A percentile compares a stretch with the other conserved stretches of the same genome.
Conservation (phyloP, 202 grass and related monocot species). For the Hordeum pubiflorum region DNA sequence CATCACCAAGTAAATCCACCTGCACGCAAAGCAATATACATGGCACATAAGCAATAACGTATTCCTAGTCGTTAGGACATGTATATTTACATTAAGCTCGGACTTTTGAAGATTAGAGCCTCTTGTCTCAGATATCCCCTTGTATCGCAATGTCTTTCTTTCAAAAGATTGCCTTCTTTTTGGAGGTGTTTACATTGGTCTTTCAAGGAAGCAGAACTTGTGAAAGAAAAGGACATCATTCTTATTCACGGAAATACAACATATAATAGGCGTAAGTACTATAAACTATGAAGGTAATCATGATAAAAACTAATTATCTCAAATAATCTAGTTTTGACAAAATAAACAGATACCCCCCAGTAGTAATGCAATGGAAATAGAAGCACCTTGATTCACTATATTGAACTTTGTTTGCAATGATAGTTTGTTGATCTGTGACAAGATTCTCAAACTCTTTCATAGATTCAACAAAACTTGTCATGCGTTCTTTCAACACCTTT, state of each 20-base stretch:
- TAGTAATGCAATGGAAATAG: too few species aligned
- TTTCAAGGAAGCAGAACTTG: slow-evolving; percentile 44
- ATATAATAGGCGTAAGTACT: not conserved
- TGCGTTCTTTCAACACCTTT: too few species aligned
- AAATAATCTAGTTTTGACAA: too few species aligned
- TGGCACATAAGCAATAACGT: not conserved
- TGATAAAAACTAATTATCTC: too few species aligned
- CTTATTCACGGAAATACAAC: slow-evolving; percentile 9
- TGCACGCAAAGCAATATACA: slow-evolving; percentile 4
- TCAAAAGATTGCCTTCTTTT: slow-evolving; percentile 37
- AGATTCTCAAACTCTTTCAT: too few species aligned
- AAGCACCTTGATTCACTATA: too few species aligned
- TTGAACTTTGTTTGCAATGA: too few species aligned
- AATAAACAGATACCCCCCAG: too few species aligned
- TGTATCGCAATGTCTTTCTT: slow-evolving; percentile 40
- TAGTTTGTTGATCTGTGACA: too few species aligned
- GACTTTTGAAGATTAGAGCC: slow-evolving; percentile 57
- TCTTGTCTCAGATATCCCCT: slow-evolving; percentile 56
- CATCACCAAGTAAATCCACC: slow-evolving; percentile 81
- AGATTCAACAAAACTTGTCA: too few species aligned
- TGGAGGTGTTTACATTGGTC: slow-evolving; percentile 39
- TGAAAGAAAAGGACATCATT: not conserved
- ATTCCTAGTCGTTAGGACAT: not conserved
- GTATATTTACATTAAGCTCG: slow-evolving; percentile 51
- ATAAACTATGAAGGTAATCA: too few species aligned